Percentiles rank a stretch among this genome's conserved stretches.
These are phyloP conservation scores for Clitopilus hobsonii DNA, from an alignment of 768 basidiomycete genomes.

Conservation along the genomic window DNA sequence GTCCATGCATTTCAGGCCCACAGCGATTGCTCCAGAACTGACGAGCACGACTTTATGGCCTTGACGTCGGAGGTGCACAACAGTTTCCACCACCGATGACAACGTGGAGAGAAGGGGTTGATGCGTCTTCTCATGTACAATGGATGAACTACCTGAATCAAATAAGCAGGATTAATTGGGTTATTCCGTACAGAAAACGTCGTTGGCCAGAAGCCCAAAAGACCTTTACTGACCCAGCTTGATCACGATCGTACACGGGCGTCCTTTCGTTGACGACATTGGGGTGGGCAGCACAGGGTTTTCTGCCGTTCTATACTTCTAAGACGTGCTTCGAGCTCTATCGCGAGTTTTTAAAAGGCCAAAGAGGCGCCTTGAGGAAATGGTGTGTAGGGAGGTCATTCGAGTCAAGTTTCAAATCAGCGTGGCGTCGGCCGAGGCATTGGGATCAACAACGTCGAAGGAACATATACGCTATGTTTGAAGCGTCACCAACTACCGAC, in stretches of 20 bases:
- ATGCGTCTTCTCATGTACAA: slow-evolving; percentile 92
- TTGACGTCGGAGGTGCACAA: slow-evolving; percentile 64
- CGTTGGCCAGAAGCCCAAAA: slow-evolving; percentile 2
- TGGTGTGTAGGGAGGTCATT: not conserved
- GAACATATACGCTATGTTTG: not conserved
- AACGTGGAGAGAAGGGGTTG: slow-evolving; percentile 88
- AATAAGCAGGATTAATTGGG: no score
- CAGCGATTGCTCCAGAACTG: slow-evolving; percentile 96
- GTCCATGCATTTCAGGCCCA: slow-evolving; percentile 90
- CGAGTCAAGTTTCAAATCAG: not conserved
- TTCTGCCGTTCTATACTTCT: not conserved
- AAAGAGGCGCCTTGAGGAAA: not conserved
- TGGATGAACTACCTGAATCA: slow-evolving; percentile 90
- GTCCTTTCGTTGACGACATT: slow-evolving; percentile 7
- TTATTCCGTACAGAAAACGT: not conserved
- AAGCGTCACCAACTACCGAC: slow-evolving; percentile 15
- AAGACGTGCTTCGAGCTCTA: not conserved
- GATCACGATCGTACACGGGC: slow-evolving; percentile 73
- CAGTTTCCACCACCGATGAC: slow-evolving; percentile 90
- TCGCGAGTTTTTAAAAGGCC: not conserved
- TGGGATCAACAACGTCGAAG: not conserved
- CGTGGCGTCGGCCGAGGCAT: not conserved
- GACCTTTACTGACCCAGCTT: slow-evolving; percentile 59
- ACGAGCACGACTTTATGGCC: slow-evolving; percentile 96
- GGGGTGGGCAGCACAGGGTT: not conserved